Base-by-base conservation (phyloP, 163 green algal genomes). In the Prototheca stagnorum region DNA sequence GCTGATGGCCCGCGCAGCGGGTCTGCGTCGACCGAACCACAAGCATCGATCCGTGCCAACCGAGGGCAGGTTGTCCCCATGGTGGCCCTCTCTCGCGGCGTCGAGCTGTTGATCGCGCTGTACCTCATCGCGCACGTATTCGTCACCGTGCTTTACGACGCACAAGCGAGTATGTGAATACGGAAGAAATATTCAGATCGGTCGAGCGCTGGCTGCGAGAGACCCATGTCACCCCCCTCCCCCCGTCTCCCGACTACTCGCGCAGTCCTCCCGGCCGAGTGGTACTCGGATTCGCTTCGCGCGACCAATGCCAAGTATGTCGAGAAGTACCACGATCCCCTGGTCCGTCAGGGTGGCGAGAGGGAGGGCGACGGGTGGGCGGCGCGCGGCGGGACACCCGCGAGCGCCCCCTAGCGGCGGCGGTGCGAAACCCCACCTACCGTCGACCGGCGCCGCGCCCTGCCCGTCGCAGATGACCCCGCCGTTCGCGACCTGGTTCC, bases 61-160 rank as follows among this genome's bases (percentile, higher is more conserved):
- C n/a, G n/a, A n/a, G n/a, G n/a, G n/a, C n/a, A n/a, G n/a, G 31
- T 37, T 12, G 31, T 37, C 31, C 11, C 12, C 31, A 37, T 37
- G 31, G 31, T 9, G 9, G 31, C 31, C 12, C 11, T 9, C 31
- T 37, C 31, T 37, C 12, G 21, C 3, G 6, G 42, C 4, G 17
- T 65, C 2, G 49, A 60, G 19, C 16, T 62, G 2, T 4, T 78
- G 0, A 57, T 77, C 35, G 42, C 81, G 1, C 17, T 61, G 3
- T 88, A 77, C 50, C 77, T 88, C 22, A 17, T 73, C 29, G 57
- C 61, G 11, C 78, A 88, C 49, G 79, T 88, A 33, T 75, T 73
- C 3, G 74, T 75, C 11, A 85, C 75, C 0, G 19, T 85, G 3
- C 49, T 86, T 3, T 54, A 84, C 7, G 78, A 88, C 43, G 55